phyloP scores from a whole-genome alignment of 306 rosid genomes.

The Leucaena leucocephala region DNA sequence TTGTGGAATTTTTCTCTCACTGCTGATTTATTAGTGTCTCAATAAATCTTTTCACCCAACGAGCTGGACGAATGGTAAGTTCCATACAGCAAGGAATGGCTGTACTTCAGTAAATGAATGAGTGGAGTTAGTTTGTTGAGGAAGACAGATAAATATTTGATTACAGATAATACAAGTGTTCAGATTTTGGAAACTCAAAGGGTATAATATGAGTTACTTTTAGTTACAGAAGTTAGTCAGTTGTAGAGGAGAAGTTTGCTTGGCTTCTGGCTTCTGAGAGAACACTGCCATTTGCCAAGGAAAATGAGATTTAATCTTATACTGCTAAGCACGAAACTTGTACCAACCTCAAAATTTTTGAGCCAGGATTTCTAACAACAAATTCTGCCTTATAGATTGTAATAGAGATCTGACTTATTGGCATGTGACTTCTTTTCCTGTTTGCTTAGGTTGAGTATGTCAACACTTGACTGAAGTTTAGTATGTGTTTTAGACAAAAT shows the following conservation, averaged over 20 bases:
- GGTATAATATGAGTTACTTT: not conserved
- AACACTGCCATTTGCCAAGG: not conserved
- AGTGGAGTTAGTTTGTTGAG: conserved; percentile 2
- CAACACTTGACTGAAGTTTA: not conserved
- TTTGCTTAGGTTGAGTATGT: not conserved
- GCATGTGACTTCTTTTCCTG: not conserved
- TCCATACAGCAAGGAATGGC: not conserved
- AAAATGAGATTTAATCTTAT: not conserved
- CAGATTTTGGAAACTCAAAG: not conserved
- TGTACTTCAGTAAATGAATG: not conserved
- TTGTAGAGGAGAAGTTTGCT: conserved; percentile 12
- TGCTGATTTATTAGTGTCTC: not conserved
- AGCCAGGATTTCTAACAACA: not conserved
- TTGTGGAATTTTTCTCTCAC: not conserved
- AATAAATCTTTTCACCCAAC: conserved; percentile 14
- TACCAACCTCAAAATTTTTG: not conserved
- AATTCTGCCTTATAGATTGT: not conserved
- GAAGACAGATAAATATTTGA: not conserved
- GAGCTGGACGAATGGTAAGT: not conserved
- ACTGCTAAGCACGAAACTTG: not conserved
- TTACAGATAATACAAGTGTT: not conserved
- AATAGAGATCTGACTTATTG: not conserved
- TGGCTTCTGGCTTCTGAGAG: not conserved
- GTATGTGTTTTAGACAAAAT: not conserved
- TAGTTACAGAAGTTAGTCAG: not conserved